Percentiles rank a stretch among this genome's conserved stretches.
Evolutionary conservation across 1,284 basidiomycete species (phyloP).

Genomic region (Porodaedalea pini): DNA sequence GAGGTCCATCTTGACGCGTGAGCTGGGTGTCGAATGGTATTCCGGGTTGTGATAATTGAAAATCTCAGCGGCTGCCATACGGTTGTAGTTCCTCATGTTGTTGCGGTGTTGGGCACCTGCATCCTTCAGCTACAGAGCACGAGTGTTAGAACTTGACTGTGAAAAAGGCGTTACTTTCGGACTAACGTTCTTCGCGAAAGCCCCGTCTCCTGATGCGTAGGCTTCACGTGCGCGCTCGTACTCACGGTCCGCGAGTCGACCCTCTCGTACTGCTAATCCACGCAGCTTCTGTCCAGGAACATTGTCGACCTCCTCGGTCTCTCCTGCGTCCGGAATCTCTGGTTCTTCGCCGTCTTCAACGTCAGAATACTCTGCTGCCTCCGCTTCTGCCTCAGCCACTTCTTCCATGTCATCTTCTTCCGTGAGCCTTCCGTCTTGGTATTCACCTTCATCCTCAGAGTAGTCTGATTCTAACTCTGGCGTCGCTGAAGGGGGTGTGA

Average conservation of each 20-base stretch:
- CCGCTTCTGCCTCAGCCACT: not conserved
- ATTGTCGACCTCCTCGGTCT: conserved; percentile 2
- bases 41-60: conserved; percentile 15
- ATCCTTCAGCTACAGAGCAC: not conserved
- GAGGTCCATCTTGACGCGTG: conserved; percentile 13
- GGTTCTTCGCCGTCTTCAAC: not conserved
- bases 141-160: not conserved
- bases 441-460: conserved; percentile 3
- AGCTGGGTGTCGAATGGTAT: conserved; percentile 6
- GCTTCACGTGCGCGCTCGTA: conserved; percentile 12
- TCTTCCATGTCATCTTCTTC: conserved; percentile 2
- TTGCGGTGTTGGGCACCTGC: conserved; percentile 1
- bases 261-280: conserved; percentile 6
- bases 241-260: conserved; percentile 7
- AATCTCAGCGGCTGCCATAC: conserved; percentile 13
- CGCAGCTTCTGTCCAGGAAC: conserved; percentile 8
- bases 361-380: not conserved
- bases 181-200: conserved; percentile 10
- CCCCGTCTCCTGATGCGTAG: conserved; percentile 5
- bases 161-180: not conserved
- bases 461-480: conserved; percentile 15
- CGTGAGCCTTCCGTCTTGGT: not conserved
- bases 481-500: not conserved
- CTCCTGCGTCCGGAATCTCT: not conserved
- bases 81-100: conserved; percentile 6